Evolutionary conservation across 805 yeast species (phyloP), one percentile per base, ranked within the genome.

Genomic region (Ogataea nonfermentans): DNA sequence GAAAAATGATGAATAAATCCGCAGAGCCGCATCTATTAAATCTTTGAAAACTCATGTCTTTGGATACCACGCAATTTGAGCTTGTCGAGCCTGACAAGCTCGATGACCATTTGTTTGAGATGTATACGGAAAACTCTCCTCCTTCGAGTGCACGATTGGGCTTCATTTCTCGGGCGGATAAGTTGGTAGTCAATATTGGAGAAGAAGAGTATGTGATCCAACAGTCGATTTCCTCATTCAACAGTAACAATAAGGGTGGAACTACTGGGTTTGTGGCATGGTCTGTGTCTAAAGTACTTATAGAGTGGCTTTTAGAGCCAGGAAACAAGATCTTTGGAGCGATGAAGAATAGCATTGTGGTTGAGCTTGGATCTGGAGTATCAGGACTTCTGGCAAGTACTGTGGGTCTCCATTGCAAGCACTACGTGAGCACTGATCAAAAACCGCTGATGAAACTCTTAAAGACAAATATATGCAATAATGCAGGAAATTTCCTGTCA

Each of bases 231-330:
- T 50, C 65, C 1, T 46, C 56, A 0, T 50, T 67, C 33, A 50
- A 65, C 11, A 42, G 52, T 9, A 65, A 70, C 2, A 55, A 59
- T 17, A 28, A 60, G 11, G 65, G 73, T 13, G 47, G 57, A 17
- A 72, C 82, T 4, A 80, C 87, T 0, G 89, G 89, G 9, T 82
- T 74, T 44, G 71, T 81, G 4, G 63, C 80, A 27, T 81, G 89
- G 89, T 62, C 64, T 29, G 63, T 77, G 1, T 66, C 79, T 1
- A 66, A 70, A 2, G 52, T 64, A 2, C 61, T 81, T 27, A 68
- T 68, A 1, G 71, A 77, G 29, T 81, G 88, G 87, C 32, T 79
- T 2, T 15, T 68, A n/a, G 48, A 32, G 13, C 24, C 32, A 0
- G 37, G 36, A 20, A 58, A 65, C 30, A 70, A 70, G 1, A 51